These are phyloP conservation scores for Neurospora sp. DNA, from an alignment of 495 filamentous ascomycete species.

Conservation along the genomic window DNA sequence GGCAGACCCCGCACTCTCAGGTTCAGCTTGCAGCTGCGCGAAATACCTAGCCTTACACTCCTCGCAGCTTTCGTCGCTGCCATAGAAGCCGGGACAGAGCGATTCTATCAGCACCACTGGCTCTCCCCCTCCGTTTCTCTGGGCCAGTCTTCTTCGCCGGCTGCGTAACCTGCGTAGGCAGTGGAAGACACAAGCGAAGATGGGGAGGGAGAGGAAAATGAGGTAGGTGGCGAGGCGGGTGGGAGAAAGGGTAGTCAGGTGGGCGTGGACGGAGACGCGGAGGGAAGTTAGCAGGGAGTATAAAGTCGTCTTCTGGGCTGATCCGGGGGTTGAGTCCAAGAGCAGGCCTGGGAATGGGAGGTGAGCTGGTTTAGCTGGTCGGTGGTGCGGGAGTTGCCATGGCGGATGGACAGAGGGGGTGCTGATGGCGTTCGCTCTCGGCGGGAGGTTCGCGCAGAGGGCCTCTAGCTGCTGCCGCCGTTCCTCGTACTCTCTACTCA, in stretches of 20 bases:
- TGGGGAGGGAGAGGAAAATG: neutral
- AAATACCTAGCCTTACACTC: neutral
- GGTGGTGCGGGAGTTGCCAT: slow-evolving; percentile 11
- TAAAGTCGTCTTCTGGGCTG: slow-evolving; percentile 13
- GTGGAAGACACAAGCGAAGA: neutral
- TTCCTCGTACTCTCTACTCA: neutral
- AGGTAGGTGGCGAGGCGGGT: neutral
- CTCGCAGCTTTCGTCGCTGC: neutral
- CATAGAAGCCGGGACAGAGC: neutral
- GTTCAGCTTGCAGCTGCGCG: neutral
- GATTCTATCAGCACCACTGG: neutral
- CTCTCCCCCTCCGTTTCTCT: neutral
- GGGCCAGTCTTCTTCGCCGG: neutral
- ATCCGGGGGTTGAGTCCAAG: slow-evolving; percentile 6
- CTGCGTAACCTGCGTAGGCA: neutral
- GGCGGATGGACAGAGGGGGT: slow-evolving; percentile 1
- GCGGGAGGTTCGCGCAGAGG: neutral
- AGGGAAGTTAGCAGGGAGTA: neutral
- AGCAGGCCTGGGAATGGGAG: slow-evolving; percentile 5
- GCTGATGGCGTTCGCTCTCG: neutral
- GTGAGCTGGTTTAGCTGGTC: neutral
- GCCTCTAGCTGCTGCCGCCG: rapidly evolving
- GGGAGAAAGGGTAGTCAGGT: neutral
- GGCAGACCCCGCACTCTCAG: neutral
- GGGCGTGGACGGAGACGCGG: neutral